A percentile compares a stretch with the other conserved stretches of the same genome.
These are phyloP conservation scores for Petrea volubilis DNA, from an alignment of 257 asterid species.

Conservation along the genomic window DNA sequence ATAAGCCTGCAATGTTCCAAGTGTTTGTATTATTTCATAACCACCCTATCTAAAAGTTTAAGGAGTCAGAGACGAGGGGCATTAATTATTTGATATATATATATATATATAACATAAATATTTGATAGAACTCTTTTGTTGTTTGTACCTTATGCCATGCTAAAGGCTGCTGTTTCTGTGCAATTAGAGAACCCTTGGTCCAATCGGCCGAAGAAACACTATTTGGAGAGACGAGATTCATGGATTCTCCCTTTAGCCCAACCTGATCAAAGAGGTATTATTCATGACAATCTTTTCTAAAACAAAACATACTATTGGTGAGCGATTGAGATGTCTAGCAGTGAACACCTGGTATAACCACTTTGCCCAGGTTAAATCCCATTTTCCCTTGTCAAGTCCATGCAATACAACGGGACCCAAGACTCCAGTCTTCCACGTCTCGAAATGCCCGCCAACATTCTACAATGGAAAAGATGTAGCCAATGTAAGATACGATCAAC, in stretches of 20 bases:
- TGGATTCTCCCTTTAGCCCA: constrained; percentile 91
- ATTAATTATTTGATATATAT: too few relatives aligned
- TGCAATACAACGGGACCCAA: constrained; percentile 79
- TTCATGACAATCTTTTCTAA: constrained; percentile 23
- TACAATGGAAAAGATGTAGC: constrained; percentile 28
- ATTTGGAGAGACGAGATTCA: constrained; percentile 70
- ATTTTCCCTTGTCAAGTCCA: constrained; percentile 75
- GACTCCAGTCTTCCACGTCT: constrained; percentile 82
- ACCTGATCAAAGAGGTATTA: constrained; percentile 47
- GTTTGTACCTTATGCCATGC: constrained; percentile 91
- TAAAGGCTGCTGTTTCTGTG: constrained; percentile 76
- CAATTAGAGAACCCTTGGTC: constrained; percentile 69
- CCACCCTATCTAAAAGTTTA: too few relatives aligned
- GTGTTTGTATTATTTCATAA: too few relatives aligned
- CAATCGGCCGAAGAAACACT: constrained; percentile 76
- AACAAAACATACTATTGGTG: not conserved
- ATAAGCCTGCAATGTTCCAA: constrained; percentile 57
- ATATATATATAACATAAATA: too few relatives aligned
- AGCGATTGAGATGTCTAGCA: constrained; percentile 9
- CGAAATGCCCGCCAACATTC: constrained; percentile 91
- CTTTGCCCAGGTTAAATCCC: constrained; percentile 82
- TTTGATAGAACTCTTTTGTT: not conserved
- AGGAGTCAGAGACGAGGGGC: too few relatives aligned
- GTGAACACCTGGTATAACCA: constrained; percentile 82
- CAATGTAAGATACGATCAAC: not conserved